Evolutionary conservation across 2,329 filamentous ascomycete genomes (phyloP).

Genomic region (Bipolaris gigantea): DNA sequence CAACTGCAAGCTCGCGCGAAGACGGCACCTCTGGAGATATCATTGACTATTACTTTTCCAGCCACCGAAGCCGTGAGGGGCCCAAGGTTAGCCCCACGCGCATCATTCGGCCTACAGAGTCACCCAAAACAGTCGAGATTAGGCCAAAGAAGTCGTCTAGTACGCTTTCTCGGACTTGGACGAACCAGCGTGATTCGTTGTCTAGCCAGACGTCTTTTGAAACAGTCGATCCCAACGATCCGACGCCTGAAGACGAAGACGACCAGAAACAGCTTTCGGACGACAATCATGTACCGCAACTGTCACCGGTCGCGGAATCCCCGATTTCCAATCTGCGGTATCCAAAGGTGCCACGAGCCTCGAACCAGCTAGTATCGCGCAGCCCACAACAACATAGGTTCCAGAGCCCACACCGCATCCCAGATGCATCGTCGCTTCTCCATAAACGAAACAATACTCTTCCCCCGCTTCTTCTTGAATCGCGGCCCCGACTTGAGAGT

Average conservation of each 20-base stretch:
- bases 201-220: conserved; percentile 52
- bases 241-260: conserved; percentile 51
- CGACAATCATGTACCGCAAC: conserved; percentile 21
- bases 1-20: conserved; percentile 28
- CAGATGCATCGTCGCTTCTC: conserved; percentile 14
- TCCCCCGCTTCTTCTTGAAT: conserved; percentile 40
- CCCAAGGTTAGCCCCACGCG: conserved; percentile 20
- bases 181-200: conserved; percentile 37
- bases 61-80: conserved; percentile 11
- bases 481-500: conserved; percentile 19
- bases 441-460: conserved; percentile 23
- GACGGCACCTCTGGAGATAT: conserved; percentile 34
- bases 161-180: conserved; percentile 31
- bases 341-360: conserved; percentile 52
- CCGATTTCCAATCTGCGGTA: conserved; percentile 51
- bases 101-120: conserved; percentile 18
- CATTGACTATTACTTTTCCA: conserved; percentile 44
- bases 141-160: conserved; percentile 33
- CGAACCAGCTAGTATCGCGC: conserved; percentile 51
- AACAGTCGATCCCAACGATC: conserved; percentile 49
- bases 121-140: conserved; percentile 22
- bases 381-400: conserved; percentile 11
- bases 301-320: conserved; percentile 49
- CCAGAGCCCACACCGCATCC: conserved; percentile 15
- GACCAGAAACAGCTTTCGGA: conserved; percentile 38